phyloP scores from a whole-genome alignment of 805 yeast genomes.

The Saccharomycopsis lassenensis region DNA sequence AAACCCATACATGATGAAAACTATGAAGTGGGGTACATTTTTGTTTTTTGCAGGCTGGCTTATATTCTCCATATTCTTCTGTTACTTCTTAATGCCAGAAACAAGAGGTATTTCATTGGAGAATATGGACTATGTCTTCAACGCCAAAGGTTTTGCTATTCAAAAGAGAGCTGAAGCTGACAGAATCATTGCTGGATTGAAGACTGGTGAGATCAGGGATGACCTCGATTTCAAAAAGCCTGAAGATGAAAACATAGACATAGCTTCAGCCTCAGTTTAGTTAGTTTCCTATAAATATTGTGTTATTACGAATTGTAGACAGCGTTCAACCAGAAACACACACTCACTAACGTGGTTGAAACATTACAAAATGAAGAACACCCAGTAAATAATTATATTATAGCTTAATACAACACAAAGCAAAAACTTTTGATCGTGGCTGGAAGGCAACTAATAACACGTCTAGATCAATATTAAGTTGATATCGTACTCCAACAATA shows the following conservation, averaged over 20 bases:
- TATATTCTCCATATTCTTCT: conserved; percentile 33
- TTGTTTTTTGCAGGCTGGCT: conserved; percentile 29
- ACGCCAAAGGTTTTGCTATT: conserved; percentile 5
- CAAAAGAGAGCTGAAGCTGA: conserved; percentile 11
- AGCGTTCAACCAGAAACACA: too few relatives aligned
- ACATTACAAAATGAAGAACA: too few relatives aligned
- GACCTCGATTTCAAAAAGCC: conserved; percentile 5
- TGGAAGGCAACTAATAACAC: too few relatives aligned
- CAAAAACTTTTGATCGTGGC: too few relatives aligned
- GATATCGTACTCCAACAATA: conserved; percentile 14
- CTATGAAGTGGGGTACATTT: conserved; percentile 35
- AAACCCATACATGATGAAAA: conserved; percentile 33
- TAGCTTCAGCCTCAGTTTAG: too few relatives aligned
- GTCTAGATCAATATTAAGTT: conserved; percentile 11
- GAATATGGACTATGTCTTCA: conserved; percentile 6
- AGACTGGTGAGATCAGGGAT: background rate
- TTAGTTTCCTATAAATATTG: too few relatives aligned
- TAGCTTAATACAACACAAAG: too few relatives aligned
- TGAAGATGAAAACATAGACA: too few relatives aligned
- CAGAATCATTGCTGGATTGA: conserved; percentile 8
- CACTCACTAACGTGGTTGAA: too few relatives aligned
- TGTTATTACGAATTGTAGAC: too few relatives aligned
- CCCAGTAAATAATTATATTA: too few relatives aligned
- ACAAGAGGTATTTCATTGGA: conserved; percentile 20
- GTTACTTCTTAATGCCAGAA: conserved; percentile 33